Evolutionary conservation across 2,329 filamentous ascomycete species (phyloP).

Genomic region (Fusarium sp.): DNA sequence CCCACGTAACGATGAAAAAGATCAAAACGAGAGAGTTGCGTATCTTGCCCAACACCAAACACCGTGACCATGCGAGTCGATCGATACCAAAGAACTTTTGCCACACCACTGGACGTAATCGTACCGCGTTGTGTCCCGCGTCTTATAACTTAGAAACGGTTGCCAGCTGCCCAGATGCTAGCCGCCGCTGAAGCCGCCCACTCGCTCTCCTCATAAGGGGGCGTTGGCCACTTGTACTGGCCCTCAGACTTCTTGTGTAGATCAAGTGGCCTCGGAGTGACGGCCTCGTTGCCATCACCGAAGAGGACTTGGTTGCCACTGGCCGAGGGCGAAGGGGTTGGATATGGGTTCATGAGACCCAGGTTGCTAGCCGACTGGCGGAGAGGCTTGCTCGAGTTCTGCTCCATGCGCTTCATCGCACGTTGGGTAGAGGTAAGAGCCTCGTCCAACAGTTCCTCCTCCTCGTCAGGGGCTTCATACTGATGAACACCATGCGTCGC

Average conservation of each 20-base stretch:
- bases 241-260: constrained; percentile 68
- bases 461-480: constrained; percentile 95
- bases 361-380: constrained; percentile 75
- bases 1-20: constrained; percentile 36
- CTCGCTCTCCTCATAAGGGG: constrained; percentile 92
- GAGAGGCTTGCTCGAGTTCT: constrained; percentile 55
- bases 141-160: constrained; percentile 62
- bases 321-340: constrained; percentile 80
- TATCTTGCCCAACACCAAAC: constrained; percentile 45
- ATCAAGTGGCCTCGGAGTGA: constrained; percentile 78
- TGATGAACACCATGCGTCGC: constrained; percentile 79
- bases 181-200: constrained; percentile 88
- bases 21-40: constrained; percentile 28
- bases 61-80: constrained; percentile 45
- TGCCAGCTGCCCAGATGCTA: constrained; percentile 81
- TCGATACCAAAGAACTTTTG: constrained; percentile 41
- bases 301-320: constrained; percentile 84
- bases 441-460: constrained; percentile 95
- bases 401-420: constrained; percentile 78
- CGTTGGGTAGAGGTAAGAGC: constrained; percentile 81
- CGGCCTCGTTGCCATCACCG: constrained; percentile 70
- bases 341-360: constrained; percentile 70
- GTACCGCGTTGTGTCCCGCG: constrained; percentile 10
- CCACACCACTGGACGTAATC: constrained; percentile 42
- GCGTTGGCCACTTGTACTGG: constrained; percentile 88